Percentiles rank a stretch among this genome's conserved stretches.
These are phyloP conservation scores for Debaryomycetaceae sp. DNA, from an alignment of 1,139 yeast genomes.

Conservation along the genomic window DNA sequence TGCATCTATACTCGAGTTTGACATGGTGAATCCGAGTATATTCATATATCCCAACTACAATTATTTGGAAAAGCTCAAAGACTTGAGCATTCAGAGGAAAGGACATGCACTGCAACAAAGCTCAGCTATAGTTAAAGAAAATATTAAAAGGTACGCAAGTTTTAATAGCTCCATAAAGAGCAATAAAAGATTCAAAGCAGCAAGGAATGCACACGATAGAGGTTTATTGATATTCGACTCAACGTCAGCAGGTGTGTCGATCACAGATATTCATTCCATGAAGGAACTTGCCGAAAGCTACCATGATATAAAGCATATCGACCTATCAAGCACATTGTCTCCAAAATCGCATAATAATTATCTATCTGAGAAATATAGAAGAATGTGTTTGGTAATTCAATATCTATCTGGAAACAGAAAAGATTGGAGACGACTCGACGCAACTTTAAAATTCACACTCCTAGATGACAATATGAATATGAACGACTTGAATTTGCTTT, in stretches of 20 bases:
- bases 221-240: slow-evolving; percentile 1
- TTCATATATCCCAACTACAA: slow-evolving; percentile 13
- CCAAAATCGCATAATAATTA: slow-evolving; percentile 1
- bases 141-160: slow-evolving; percentile 11
- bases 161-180: slow-evolving; percentile 11
- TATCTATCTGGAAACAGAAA: slow-evolving; percentile 3
- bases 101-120: neutral
- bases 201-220: neutral
- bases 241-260: slow-evolving; percentile 7
- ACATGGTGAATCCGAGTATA: slow-evolving; percentile 7
- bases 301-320: slow-evolving; percentile 13
- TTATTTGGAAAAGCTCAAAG: slow-evolving; percentile 9
- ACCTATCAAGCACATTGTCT: slow-evolving; percentile 10
- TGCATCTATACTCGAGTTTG: slow-evolving; percentile 9
- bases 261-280: slow-evolving; percentile 16
- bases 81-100: slow-evolving; percentile 2
- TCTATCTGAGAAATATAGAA: slow-evolving; percentile 6
- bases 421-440: slow-evolving; percentile 12
- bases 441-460: slow-evolving; percentile 14
- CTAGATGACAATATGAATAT: slow-evolving; percentile 14
- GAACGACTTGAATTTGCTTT: slow-evolving; percentile 9
- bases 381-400: slow-evolving; percentile 6
- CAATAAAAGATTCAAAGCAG: slow-evolving; percentile 4
- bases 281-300: slow-evolving; percentile 15
- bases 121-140: slow-evolving; percentile 2